Percentiles rank a stretch among this genome's conserved stretches.
Evolutionary conservation across 2,329 filamentous ascomycete species (phyloP).

Genomic region (Seiridium unicorne): DNA sequence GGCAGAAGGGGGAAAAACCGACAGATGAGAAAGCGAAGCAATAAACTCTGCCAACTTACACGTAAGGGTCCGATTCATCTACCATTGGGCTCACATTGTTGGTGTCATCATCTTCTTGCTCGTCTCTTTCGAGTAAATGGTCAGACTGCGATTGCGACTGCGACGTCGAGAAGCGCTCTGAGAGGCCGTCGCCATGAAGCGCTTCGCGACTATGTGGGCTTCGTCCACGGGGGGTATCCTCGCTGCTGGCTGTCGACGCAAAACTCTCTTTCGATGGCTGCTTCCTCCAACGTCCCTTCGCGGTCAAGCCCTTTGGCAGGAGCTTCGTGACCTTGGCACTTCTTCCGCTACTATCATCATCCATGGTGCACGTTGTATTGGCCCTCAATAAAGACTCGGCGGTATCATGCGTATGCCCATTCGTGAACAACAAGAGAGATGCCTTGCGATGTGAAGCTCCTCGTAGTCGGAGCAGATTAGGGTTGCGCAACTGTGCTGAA

Average conservation of each 20-base stretch:
- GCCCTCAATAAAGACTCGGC: not conserved
- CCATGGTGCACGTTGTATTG: slow-evolving; percentile 3
- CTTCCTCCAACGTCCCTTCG: slow-evolving; percentile 47
- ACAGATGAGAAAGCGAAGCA: not conserved
- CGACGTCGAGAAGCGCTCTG: not conserved
- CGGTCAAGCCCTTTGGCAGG: slow-evolving; percentile 49
- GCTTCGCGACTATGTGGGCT: slow-evolving; percentile 21
- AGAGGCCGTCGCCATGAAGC: not conserved
- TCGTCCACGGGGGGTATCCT: slow-evolving; percentile 25
- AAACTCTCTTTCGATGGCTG: slow-evolving; percentile 38
- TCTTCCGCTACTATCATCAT: slow-evolving; percentile 18
- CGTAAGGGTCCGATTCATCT: not conserved
- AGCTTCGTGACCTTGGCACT: slow-evolving; percentile 46
- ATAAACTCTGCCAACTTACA: not conserved
- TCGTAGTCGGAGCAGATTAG: not conserved
- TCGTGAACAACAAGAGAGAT: not conserved
- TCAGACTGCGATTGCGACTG: not conserved
- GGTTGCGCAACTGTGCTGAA: not conserved
- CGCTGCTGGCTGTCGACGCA: slow-evolving; percentile 26
- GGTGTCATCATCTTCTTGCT: not conserved
- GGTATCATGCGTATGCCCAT: not conserved
- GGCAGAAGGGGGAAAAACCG: too few species aligned
- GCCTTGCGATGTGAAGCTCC: not conserved
- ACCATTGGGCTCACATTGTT: not conserved
- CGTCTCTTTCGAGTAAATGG: not conserved